Base-by-base conservation (phyloP, 768 basidiomycete species). In the Butyriboletus loyo region DNA sequence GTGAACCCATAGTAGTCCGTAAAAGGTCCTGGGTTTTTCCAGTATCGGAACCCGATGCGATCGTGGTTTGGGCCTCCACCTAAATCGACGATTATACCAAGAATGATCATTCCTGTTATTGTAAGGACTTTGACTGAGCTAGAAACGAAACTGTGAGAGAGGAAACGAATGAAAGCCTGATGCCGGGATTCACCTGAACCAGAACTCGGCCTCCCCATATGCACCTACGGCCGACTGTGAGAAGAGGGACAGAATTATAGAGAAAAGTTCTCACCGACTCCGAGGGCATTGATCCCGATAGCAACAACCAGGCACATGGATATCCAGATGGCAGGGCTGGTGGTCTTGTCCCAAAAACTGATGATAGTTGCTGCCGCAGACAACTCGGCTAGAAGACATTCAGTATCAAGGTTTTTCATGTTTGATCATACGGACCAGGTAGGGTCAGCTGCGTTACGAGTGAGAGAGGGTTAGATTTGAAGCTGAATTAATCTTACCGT, bases 11-110 rank as follows among this genome's bases (percentile, higher is more conserved):
- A 10, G 50, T 54, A 78, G 54, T 83, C 71, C 1, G 71, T 73
- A 58, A 86, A 80, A 0, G 84, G 79, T 1, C 85, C 85, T 0
- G 84, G 85, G 46, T 83, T 45, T 45, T 68, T 73, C 75, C 74
- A 77, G 64, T 73, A 78, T 2, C 73, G 73, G 57, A 77, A 76
- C 0, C 66, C 82, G 47, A 79, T 69, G 27, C 81, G 74, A 54
- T 83, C 79, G 36, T 77, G 75, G 14, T 71, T 72, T 7, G 83
- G 80, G 0, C 77, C 81, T 34, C 83, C 84, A 27, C 83, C 83
- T 5, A 82, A 71, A 53, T 83, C 66, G 27, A 67, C 63, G 4
- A 83, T 57, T 48, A 82, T 70, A 4, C 80, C 79, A 15, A 76
- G 69, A 38, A 82, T 68, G 22, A 77, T 72, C 27, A 77, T 62